These are phyloP conservation scores for Linderniella brevidens DNA, from an alignment of 257 asterid genomes.

Conservation along the genomic window DNA sequence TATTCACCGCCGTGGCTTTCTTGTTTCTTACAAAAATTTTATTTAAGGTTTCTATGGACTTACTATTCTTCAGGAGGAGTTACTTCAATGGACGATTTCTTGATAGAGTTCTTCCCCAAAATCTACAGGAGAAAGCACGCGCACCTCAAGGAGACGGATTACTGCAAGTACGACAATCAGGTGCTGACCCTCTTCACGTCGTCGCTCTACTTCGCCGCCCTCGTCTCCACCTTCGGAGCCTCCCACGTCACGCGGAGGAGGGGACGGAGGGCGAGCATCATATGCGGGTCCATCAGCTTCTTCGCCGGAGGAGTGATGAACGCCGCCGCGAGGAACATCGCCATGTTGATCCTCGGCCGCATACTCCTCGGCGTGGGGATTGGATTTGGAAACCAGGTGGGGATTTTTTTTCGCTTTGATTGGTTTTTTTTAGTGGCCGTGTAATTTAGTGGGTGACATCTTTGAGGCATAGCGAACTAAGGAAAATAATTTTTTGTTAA, in stretches of 20 bases:
- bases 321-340: constrained; percentile 39
- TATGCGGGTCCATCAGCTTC: constrained; percentile 53
- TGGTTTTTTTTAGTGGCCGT: too few species aligned
- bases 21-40: not conserved
- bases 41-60: not conserved
- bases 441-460: too few species aligned
- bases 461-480: too few species aligned
- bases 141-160: constrained; percentile 46
- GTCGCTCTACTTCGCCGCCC: constrained; percentile 60
- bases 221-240: constrained; percentile 45
- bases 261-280: constrained; percentile 52
- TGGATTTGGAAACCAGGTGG: constrained; percentile 78
- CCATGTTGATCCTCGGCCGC: constrained; percentile 64
- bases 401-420: not conserved
- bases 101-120: constrained; percentile 46
- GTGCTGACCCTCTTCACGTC: constrained; percentile 70
- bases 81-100: constrained; percentile 74
- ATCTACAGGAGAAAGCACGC: constrained; percentile 40
- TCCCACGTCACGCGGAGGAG: constrained; percentile 37
- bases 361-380: constrained; percentile 59
- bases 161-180: constrained; percentile 68
- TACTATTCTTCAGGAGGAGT: constrained; percentile 42
- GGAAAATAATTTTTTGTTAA: too few species aligned
- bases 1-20: not conserved
- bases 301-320: constrained; percentile 48